A percentile compares a stretch with the other conserved stretches of the same genome.
Conservation (phyloP, 345 rosid species). For the Syzygium grande region DNA sequence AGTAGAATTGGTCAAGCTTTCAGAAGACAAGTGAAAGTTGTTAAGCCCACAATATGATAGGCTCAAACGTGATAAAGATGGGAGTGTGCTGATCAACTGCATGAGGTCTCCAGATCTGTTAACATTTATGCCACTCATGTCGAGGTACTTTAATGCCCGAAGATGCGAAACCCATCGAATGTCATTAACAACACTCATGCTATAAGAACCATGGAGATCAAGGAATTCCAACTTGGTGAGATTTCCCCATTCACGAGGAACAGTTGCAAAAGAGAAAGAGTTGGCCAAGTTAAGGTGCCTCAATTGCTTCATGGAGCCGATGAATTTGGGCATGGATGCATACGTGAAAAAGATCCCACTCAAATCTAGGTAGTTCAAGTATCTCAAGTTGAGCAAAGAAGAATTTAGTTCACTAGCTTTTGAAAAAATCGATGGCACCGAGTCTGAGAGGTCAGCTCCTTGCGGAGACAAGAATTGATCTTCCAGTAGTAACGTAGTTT, state of each 20-base stretch:
- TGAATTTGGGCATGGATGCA: background rate
- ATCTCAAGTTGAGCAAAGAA: background rate
- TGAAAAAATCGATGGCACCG: accelerated
- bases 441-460: background rate
- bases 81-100: too few relatives aligned
- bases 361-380: background rate
- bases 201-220: accelerated
- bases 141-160: background rate
- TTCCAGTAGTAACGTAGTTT: too few relatives aligned
- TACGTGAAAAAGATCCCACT: background rate
- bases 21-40: too few relatives aligned
- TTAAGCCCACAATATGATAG: too few relatives aligned
- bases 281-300: background rate
- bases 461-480: accelerated
- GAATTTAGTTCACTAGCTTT: background rate
- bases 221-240: background rate
- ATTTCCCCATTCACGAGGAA: background rate
- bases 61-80: too few relatives aligned
- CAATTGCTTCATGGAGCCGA: background rate
- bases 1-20: too few relatives aligned
- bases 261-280: too few relatives aligned
- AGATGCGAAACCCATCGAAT: constrained; percentile 6
- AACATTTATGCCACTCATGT: background rate
- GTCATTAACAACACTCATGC: too few relatives aligned
- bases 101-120: too few relatives aligned